Conservation (phyloP, 441 rosid genomes). For the Populus tomentosa region DNA sequence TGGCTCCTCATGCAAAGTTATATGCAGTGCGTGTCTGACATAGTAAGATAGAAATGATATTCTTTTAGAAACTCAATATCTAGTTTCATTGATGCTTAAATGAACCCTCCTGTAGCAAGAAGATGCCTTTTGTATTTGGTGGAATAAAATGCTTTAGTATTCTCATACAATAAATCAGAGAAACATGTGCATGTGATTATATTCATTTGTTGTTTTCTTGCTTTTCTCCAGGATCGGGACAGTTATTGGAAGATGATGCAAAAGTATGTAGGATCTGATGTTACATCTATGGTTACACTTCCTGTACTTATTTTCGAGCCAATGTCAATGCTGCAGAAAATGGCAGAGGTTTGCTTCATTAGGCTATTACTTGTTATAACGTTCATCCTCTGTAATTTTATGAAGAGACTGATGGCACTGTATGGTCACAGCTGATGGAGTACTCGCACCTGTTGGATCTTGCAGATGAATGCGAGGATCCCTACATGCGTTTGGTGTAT, state of each 20-base stretch:
- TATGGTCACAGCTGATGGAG: slow-evolving; percentile 80
- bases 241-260: slow-evolving; percentile 99
- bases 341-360: slow-evolving; percentile 81
- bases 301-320: slow-evolving; percentile 97
- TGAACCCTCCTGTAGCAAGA: neutral
- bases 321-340: slow-evolving; percentile 87
- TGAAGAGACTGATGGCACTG: neutral
- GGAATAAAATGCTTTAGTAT: neutral
- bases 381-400: neutral
- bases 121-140: neutral
- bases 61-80: neutral
- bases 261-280: slow-evolving; percentile 85
- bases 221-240: slow-evolving; percentile 69
- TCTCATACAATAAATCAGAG: neutral
- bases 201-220: neutral
- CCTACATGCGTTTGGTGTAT: slow-evolving; percentile 92
- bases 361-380: neutral
- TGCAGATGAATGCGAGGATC: slow-evolving; percentile 94
- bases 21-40: neutral
- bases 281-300: slow-evolving; percentile 98
- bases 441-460: slow-evolving; percentile 80
- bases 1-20: neutral
- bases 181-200: neutral
- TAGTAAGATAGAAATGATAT: neutral
- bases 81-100: neutral